Evolutionary conservation across 352 stramenopile species (phyloP), one percentile per base, ranked within the genome.

Genomic region (Phytophthora colocasiae): DNA sequence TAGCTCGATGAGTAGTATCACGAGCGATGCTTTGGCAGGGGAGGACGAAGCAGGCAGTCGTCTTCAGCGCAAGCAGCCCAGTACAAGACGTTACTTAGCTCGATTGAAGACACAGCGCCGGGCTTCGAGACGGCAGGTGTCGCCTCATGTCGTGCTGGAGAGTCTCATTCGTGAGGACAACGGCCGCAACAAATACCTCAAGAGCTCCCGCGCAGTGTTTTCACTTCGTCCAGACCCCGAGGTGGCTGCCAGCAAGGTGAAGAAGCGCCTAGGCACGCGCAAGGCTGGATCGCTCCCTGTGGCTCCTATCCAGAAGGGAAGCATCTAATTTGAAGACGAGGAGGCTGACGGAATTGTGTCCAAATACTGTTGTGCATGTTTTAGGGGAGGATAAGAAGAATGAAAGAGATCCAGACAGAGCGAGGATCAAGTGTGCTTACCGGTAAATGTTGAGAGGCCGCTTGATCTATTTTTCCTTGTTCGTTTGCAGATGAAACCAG

Each of bases 81-180:
- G 84, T 53, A 96, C 87, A 27, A 72, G 86, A 14, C 76, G 87
- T 26, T 96, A 96, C 54, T 67, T 96, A 47, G 86, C 85, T 29
- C 79, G 87, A 9, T 70, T 96, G 32, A 94, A 92, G 76, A 90
- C 77, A 6, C 80, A 88, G 22, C 87, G 87, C 19, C 81, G 83
- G 49, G 70, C 69, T 31, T 75, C 80, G n/a, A 76, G 84, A 61
- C 77, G 83, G 19, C 81, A 83, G 32, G 81, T 93, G 45, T 79
- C 83, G 24, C 80, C 83, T 29, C 85, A 93, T 47, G 71, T 92
- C n/a, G 81, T 93, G 48, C 60, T 93, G 6, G 83, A 93, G 59
- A 93, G 85, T 79, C 66, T 93, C 26, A 90, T 92, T 40, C 85
- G 84, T 9, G 84, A 93, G 62, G 85, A 93, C 50, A 87, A 83